Percentiles rank a stretch among this genome's conserved stretches.
Evolutionary conservation across 2,329 filamentous ascomycete species (phyloP).

Genomic region (Fusarium equiseti): DNA sequence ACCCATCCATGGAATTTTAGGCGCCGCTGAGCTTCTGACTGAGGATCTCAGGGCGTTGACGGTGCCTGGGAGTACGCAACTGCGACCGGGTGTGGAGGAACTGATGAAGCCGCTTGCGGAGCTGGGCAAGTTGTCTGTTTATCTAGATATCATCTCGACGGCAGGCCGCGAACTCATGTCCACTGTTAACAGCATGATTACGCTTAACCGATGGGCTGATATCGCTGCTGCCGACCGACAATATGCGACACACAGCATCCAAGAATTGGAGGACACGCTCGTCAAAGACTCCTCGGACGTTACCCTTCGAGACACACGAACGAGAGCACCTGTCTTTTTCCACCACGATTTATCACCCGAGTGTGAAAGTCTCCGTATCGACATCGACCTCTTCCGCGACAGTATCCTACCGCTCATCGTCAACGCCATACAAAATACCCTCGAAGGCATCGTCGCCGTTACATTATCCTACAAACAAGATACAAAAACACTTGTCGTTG

Average conservation of each 20-base stretch:
- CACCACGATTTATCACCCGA: slow-evolving; percentile 22
- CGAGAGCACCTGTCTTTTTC: slow-evolving; percentile 36
- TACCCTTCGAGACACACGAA: slow-evolving; percentile 10
- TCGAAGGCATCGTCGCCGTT: slow-evolving; percentile 53
- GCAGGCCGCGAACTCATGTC: slow-evolving; percentile 58
- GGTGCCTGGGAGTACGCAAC: neutral
- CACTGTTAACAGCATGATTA: slow-evolving; percentile 60
- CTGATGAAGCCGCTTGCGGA: slow-evolving; percentile 11
- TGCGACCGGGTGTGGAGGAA: neutral
- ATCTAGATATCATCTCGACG: slow-evolving; percentile 53
- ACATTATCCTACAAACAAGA: slow-evolving; percentile 49
- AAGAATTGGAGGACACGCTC: slow-evolving; percentile 28
- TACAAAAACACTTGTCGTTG: slow-evolving; percentile 51
- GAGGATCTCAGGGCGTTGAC: slow-evolving; percentile 54
- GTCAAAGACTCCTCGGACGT: slow-evolving; percentile 19
- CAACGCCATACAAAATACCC: slow-evolving; percentile 58
- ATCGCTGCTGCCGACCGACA: slow-evolving; percentile 49
- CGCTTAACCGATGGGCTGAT: slow-evolving; percentile 55
- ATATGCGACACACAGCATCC: slow-evolving; percentile 41
- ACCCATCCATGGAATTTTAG: slow-evolving; percentile 61
- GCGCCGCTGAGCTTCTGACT: slow-evolving; percentile 53
- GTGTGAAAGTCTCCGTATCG: slow-evolving; percentile 50
- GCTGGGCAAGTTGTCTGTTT: slow-evolving; percentile 18
- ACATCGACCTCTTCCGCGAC: slow-evolving; percentile 56
- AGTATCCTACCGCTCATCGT: slow-evolving; percentile 56